These are phyloP conservation scores for Stachybotrys elegans DNA, from an alignment of 2,329 filamentous ascomycete species.

Conservation along the genomic window DNA sequence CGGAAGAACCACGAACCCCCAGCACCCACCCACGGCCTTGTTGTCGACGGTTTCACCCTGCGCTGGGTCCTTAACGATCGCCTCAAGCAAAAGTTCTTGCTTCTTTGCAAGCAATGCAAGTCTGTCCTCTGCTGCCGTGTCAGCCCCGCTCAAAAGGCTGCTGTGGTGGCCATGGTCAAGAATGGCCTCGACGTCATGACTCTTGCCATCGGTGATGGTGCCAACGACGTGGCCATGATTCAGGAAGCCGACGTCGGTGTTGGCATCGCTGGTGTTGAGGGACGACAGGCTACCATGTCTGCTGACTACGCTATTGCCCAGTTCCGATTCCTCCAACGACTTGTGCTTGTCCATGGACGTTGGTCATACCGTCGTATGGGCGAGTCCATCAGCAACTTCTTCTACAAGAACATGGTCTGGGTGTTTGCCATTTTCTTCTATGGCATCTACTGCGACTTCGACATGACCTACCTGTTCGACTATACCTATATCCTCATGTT, in stretches of 20 bases:
- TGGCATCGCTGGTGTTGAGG: constrained; percentile 89
- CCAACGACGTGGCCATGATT: constrained; percentile 97
- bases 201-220: constrained; percentile 85
- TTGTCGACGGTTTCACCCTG: constrained; percentile 92
- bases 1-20: constrained; percentile 82
- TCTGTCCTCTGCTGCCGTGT: constrained; percentile 97
- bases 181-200: constrained; percentile 94
- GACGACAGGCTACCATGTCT: constrained; percentile 90
- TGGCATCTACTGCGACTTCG: constrained; percentile 91
- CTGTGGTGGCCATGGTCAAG: constrained; percentile 96
- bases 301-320: constrained; percentile 94
- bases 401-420: constrained; percentile 99
- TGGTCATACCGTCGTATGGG: constrained; percentile 95
- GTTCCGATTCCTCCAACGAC: constrained; percentile 79
- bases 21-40: constrained; percentile 79
- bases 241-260: constrained; percentile 96
- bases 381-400: constrained; percentile 96
- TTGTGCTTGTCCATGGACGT: constrained; percentile 84
- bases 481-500: constrained; percentile 97
- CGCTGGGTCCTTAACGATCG: constrained; percentile 79
- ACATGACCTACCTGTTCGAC: constrained; percentile 95
- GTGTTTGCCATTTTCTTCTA: constrained; percentile 97
- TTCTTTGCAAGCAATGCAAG: constrained; percentile 95
- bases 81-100: constrained; percentile 84
- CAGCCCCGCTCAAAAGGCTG: constrained; percentile 92